Percentiles rank a stretch among this genome's conserved stretches.
These are phyloP conservation scores for Oryza glumipatula DNA, from an alignment of 176 grass and related monocot genomes.

Conservation along the genomic window DNA sequence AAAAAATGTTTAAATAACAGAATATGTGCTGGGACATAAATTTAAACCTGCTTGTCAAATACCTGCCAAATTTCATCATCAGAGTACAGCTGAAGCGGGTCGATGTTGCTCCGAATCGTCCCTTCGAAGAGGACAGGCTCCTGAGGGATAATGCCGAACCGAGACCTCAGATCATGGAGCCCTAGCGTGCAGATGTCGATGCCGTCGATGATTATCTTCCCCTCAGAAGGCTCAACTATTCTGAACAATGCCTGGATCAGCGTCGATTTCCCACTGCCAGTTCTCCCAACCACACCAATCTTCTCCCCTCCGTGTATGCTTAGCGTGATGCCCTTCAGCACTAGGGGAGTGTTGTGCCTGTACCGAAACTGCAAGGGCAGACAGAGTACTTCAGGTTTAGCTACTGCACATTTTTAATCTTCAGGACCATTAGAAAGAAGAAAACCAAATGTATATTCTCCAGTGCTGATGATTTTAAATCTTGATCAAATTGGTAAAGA, in stretches of 20 bases:
- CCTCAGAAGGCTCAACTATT: constrained; percentile 88
- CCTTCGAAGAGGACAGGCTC: constrained; percentile 97
- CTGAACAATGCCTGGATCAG: constrained; percentile 96
- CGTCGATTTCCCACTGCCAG: constrained; percentile 96
- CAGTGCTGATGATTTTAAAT: background rate
- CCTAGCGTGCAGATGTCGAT: constrained; percentile 88
- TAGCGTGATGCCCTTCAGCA: constrained; percentile 89
- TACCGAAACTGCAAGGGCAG: constrained; percentile 68
- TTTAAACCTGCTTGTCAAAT: constrained; percentile 4
- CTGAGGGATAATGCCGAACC: constrained; percentile 95
- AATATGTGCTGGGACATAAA: background rate
- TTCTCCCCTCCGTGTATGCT: constrained; percentile 82
- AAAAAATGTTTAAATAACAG: constrained; percentile 15
- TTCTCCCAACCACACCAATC: constrained; percentile 90
- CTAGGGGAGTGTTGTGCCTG: constrained; percentile 80
- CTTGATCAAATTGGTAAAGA: background rate
- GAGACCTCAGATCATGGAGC: constrained; percentile 96
- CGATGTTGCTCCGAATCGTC: constrained; percentile 86
- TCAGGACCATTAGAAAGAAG: constrained; percentile 14
- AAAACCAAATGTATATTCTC: background rate
- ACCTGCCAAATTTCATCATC: constrained; percentile 99
- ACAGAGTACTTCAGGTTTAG: constrained; percentile 19
- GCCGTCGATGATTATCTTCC: constrained; percentile 77
- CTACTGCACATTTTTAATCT: constrained; percentile 2
- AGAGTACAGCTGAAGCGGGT: constrained; percentile 80